A percentile compares a stretch with the other conserved stretches of the same genome.
These are phyloP conservation scores for Tulasnella sp. DNA, from an alignment of 768 basidiomycete species.

Conservation along the genomic window DNA sequence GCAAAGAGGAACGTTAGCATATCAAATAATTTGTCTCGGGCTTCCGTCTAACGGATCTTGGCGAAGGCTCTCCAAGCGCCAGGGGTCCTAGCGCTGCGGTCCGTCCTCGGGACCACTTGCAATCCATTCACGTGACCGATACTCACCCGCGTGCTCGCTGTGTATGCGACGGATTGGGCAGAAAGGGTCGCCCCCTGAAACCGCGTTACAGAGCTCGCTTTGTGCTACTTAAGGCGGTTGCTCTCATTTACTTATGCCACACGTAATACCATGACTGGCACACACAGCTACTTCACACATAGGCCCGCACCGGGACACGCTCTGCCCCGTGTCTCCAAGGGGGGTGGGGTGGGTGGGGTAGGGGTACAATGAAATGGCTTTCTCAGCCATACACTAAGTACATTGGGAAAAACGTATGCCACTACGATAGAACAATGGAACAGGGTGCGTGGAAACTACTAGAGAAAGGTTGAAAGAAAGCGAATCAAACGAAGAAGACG, in stretches of 20 bases:
- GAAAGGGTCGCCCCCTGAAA: slow-evolving; percentile 1
- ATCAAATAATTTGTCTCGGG: neutral
- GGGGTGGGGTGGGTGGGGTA: neutral
- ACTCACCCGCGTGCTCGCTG: neutral
- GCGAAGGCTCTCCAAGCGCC: neutral
- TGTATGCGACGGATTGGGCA: neutral
- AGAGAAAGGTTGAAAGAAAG: slow-evolving; percentile 3
- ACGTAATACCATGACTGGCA: neutral
- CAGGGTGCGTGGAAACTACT: slow-evolving; percentile 9
- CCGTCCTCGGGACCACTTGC: neutral
- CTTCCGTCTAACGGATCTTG: neutral
- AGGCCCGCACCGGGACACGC: neutral
- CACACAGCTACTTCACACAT: neutral
- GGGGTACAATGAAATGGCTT: slow-evolving; percentile 1
- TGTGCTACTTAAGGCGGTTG: neutral
- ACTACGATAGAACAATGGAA: neutral
- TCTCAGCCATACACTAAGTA: slow-evolving; percentile 9
- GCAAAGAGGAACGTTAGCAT: neutral
- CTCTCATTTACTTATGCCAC: neutral
- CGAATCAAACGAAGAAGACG: slow-evolving; percentile 9
- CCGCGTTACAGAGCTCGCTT: neutral
- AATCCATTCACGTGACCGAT: neutral
- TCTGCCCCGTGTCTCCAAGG: neutral
- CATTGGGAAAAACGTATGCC: slow-evolving; percentile 13
- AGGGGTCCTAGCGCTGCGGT: neutral